These are phyloP conservation scores for Hemisphaericaspora subhashii DNA, from an alignment of 1,139 yeast species.

Conservation along the genomic window DNA sequence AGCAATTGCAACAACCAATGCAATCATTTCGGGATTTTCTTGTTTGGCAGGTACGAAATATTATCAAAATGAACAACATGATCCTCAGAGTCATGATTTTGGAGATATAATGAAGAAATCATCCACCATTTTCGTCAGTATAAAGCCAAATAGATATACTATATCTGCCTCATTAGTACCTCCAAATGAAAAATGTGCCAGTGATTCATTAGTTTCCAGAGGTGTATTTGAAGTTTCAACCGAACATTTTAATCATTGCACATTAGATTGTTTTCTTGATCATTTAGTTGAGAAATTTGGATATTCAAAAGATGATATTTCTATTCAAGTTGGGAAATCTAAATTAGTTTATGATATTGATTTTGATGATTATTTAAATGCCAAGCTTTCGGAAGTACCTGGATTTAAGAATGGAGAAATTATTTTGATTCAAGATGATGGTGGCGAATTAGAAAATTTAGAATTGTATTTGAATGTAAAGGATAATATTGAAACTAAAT, in stretches of 20 bases:
- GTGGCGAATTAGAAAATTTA: conserved; percentile 63
- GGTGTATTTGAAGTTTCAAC: conserved; percentile 27
- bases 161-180: conserved; percentile 59
- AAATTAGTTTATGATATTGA: conserved; percentile 80
- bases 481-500: conserved; percentile 12
- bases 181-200: conserved; percentile 70
- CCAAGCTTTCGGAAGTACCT: conserved; percentile 42
- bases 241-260: conserved; percentile 15
- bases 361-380: conserved; percentile 69
- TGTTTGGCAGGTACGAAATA: conserved; percentile 68
- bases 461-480: conserved; percentile 58
- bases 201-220: conserved; percentile 67
- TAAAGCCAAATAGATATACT: conserved; percentile 66
- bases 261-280: conserved; percentile 46
- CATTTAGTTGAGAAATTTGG: conserved; percentile 47
- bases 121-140: conserved; percentile 64
- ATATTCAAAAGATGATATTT: conserved; percentile 66
- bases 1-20: conserved; percentile 97
- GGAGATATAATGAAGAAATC: conserved; percentile 23
- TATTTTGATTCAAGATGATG: conserved; percentile 75
- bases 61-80: conserved; percentile 27
- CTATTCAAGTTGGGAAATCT: conserved; percentile 59
- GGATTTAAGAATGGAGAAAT: conserved; percentile 61
- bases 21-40: conserved; percentile 88
- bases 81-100: conserved; percentile 22